Conservation (phyloP, 306 rosid species). For the Ceratonia siliqua region DNA sequence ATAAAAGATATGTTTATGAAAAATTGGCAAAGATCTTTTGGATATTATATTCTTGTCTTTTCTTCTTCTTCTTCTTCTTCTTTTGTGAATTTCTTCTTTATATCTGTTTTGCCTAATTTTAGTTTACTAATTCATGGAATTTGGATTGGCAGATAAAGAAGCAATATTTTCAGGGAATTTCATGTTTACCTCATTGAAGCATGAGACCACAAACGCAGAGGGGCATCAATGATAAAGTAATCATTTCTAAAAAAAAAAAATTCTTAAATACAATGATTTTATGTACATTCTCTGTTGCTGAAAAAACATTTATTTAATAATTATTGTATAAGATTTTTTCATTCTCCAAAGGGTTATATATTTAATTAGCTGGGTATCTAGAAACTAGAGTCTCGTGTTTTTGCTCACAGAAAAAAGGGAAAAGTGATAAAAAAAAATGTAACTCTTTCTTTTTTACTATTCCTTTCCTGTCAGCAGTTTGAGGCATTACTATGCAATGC, state of each 20-base stretch:
- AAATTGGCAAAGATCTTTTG: conserved; percentile 20
- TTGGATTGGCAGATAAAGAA: conserved; percentile 75
- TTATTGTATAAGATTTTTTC: conserved; percentile 1
- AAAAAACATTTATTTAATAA: conserved; percentile 23
- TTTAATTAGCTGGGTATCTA: conserved; percentile 23
- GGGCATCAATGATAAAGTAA: conserved; percentile 34
- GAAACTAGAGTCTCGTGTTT: conserved; percentile 1
- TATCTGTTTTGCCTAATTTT: conserved; percentile 22
- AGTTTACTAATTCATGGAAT: conserved; percentile 35
- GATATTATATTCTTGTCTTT: not conserved
- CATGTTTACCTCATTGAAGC: conserved; percentile 67
- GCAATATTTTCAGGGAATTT: conserved; percentile 81
- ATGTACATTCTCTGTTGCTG: not conserved
- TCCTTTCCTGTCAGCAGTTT: not conserved
- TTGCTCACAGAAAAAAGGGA: conserved; percentile 21
- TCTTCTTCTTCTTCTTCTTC: not conserved
- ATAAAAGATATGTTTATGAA: conserved; percentile 10
- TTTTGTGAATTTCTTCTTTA: not conserved
- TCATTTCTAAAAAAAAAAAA: conserved; percentile 13
- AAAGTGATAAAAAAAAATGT: conserved; percentile 12
- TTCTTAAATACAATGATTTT: not conserved
- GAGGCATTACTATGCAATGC: conserved; percentile 5
- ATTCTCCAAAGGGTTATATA: conserved; percentile 15
- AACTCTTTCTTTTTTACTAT: not conserved
- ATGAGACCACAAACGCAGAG: conserved; percentile 35